Evolutionary conservation across 2,329 filamentous ascomycete species (phyloP), one percentile per base, ranked within the genome.

Genomic region (Salinomyces thailandicus): DNA sequence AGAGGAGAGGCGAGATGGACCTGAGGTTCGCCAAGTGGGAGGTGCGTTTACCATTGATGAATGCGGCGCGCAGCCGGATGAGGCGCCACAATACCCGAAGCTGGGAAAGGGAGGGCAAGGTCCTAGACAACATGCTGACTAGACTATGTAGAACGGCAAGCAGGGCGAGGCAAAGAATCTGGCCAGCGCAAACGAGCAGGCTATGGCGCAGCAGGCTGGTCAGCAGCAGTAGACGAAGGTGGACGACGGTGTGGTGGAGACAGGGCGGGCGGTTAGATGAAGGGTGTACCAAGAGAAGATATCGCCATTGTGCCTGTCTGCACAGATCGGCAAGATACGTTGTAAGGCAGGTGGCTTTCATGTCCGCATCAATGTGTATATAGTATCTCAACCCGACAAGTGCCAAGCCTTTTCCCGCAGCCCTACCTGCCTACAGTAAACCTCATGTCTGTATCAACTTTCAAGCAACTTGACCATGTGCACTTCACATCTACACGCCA

Each of bases 11-110:
- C 60, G 77, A 86, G 66, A 81, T 80, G 68, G 89, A 96, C 38
- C 68, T 98, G 55, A 79, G 79, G 66, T 93, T 95, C 59, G 73
- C 85, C 52, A 93, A 89, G 75, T 98, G 91, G 91, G 73, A 85
- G 77, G 91, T 98, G 68, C 76, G 84, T 75, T 17, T 20, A 30
- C 17, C 5, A 8, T 26, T 9, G 22, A 26, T 7, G 20, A 24
- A 7, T 7, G n/a, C 20, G n/a, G 20, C 20, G 7, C n/a, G 20
- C 7, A 24, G 20, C 20, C 7, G 8, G 11, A 30, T 30, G 27
- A 14, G 27, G 14, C 7, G 14, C 11, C 11, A 13, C 27, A n/a
- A 13, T 30, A 14, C 27, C n/a, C 11, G 27, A 30, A 8, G 9
- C 11, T 17, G 27, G 35, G 13, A 32, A n/a, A 22, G 2, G 17